Base-by-base conservation (phyloP, 805 yeast species). In the Yamadazyma endophytica region DNA sequence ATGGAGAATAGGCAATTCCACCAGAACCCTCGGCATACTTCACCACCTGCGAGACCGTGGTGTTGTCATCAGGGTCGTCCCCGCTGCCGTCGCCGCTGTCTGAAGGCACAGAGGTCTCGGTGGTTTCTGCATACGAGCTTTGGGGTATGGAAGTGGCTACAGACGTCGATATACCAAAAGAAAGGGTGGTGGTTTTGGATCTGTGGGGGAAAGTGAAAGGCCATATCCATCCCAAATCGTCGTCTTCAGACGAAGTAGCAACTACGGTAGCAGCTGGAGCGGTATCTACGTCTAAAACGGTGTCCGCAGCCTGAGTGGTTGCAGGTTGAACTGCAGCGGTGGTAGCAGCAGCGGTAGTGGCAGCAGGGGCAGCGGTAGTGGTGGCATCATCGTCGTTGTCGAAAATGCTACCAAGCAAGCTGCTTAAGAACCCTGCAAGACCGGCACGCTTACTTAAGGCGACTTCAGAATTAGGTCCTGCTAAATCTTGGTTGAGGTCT, bases 1-100 rank as follows among this genome's bases (percentile, higher is more conserved):
- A 84, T 46, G 95, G 95, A 30, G 89, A 77, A 72, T 84, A 84
- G 36, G 88, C 77, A 49, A 84, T 70, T 72, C 92, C 95, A 60
- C 72, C 76, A 40, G 79, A 68, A 39, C 73, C 70, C 19, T 66
- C 68, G 19, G 61, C 50, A 50, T 58, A 43, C 39, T 55, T 17
- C 21, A 33, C 37, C 13, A 42, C 33, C 63, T 40, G 38, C 21
- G 68, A 35, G 26, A 48, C 29, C 12, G 40, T 36, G 12, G 40
- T 40, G 28, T 62, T 32, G 9, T 61, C 32, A 16, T 68, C 36
- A 12, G 63, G 32, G 12, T 63, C 39, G 12, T 66, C 40, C 12
- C 61, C 37, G 4, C 25, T 24, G 9, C 32, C 26, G 15, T 19
- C 21, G 14, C 42, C 24, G 11, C 42, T 43, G 27, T 61, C 33